Evolutionary conservation across 177 flowering plant species (phyloP).

Genomic region (Vitis hybrid): DNA sequence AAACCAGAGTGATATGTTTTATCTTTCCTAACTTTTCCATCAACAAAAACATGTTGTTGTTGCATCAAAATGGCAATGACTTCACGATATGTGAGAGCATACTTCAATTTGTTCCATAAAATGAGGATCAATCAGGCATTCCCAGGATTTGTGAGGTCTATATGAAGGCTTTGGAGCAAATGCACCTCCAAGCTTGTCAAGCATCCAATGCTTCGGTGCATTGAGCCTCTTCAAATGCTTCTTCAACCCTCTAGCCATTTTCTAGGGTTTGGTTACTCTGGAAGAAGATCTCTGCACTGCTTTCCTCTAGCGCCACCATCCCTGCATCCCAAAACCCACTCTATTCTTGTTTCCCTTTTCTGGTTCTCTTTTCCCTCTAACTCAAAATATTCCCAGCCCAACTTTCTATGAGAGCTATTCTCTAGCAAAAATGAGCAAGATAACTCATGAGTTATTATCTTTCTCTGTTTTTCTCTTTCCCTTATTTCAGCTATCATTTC

Average conservation of each 20-base stretch:
- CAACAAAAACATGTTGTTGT: slow-evolving; percentile 34
- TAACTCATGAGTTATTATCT: no score
- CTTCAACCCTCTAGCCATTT: slow-evolving; percentile 37
- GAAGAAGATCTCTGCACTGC: no score
- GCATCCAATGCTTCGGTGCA: slow-evolving; percentile 42
- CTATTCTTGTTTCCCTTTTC: no score
- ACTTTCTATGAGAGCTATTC: no score
- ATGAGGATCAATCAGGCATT: slow-evolving; percentile 29
- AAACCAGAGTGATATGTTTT: slow-evolving; percentile 38
- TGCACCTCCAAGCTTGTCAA: slow-evolving; percentile 41
- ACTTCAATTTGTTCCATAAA: slow-evolving; percentile 30
- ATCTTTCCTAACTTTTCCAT: slow-evolving; percentile 38
- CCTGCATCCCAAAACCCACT: no score
- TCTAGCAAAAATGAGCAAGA: no score
- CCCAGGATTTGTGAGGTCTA: slow-evolving; percentile 39
- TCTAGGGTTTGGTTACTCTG: no score
- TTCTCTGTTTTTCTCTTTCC: no score
- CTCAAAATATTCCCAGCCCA: no score
- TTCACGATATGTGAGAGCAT: slow-evolving; percentile 38
- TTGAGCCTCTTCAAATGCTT: slow-evolving; percentile 43
- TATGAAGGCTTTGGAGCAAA: slow-evolving; percentile 43
- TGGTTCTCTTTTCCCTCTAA: no score
- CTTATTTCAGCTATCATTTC: no score
- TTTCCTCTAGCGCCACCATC: no score
- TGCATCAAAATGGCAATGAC: slow-evolving; percentile 36